Conservation (phyloP, 1,284 basidiomycete species). For the Apiotrichum siamense region DNA sequence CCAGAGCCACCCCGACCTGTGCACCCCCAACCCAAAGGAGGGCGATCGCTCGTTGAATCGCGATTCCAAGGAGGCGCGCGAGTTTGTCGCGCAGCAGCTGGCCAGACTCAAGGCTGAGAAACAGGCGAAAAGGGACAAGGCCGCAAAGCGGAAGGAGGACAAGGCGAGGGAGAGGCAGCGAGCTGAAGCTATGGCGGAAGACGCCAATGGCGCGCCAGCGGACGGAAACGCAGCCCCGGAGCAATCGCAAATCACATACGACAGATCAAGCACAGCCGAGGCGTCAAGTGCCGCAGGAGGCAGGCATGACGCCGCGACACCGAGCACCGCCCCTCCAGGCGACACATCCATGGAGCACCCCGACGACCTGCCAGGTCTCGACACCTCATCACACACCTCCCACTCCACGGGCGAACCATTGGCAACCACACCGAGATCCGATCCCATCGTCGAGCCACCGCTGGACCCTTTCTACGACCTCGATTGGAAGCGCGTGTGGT, state of each 20-base stretch:
- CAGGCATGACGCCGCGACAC: background rate
- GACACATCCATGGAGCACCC: background rate
- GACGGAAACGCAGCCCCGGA: no score
- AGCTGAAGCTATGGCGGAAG: slow-evolving; percentile 9
- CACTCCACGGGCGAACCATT: slow-evolving; percentile 31
- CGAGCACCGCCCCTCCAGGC: background rate
- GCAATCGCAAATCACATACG: no score
- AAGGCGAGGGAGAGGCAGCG: slow-evolving; percentile 5
- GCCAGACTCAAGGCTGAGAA: slow-evolving; percentile 14
- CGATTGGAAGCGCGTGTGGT: slow-evolving; percentile 65
- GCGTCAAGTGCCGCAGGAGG: background rate
- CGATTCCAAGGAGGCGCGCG: slow-evolving; percentile 36
- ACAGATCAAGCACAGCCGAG: background rate
- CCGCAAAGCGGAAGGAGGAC: slow-evolving; percentile 22
- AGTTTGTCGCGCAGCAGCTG: slow-evolving; percentile 16
- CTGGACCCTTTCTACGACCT: slow-evolving; percentile 56
- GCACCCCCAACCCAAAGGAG: slow-evolving; percentile 38
- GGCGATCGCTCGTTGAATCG: slow-evolving; percentile 27
- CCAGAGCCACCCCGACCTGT: slow-evolving; percentile 49
- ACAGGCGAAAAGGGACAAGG: slow-evolving; percentile 34
- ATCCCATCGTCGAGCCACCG: background rate
- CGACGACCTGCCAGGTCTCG: slow-evolving; percentile 26
- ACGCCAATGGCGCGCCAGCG: no score
- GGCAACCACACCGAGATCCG: background rate
- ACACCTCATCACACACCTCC: slow-evolving; percentile 26